phyloP scores from a whole-genome alignment of 1,284 basidiomycete genomes.

The Stygiomarasmius scandens region DNA sequence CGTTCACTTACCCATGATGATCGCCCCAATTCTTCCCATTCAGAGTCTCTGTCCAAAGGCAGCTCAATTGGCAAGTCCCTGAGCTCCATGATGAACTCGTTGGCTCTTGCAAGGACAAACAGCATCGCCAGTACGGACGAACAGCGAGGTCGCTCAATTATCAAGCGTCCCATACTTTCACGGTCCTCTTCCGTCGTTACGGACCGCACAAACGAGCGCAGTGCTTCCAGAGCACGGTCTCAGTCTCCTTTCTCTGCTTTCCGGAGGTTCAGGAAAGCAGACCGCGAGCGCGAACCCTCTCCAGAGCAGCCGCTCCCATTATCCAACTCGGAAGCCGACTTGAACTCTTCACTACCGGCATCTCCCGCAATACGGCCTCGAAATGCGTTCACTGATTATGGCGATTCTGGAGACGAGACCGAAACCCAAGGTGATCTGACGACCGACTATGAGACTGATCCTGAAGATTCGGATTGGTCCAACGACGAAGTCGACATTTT shows the following conservation, averaged over 20 bases:
- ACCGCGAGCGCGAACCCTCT: constrained; percentile 56
- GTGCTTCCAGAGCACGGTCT: constrained; percentile 61
- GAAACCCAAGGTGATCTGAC: constrained; percentile 49
- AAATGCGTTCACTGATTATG: constrained; percentile 55
- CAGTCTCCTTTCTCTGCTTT: constrained; percentile 68
- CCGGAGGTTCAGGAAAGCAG: constrained; percentile 50
- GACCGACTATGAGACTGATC: constrained; percentile 49
- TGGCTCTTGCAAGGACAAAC: constrained; percentile 54
- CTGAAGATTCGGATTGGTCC: constrained; percentile 53
- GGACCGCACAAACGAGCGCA: constrained; percentile 30
- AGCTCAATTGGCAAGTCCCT: constrained; percentile 65
- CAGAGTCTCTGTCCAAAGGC: constrained; percentile 20
- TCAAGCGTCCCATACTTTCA: constrained; percentile 38
- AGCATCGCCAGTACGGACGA: constrained; percentile 44
- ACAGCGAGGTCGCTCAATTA: constrained; percentile 55
- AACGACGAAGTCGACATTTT: constrained; percentile 59
- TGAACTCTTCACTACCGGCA: constrained; percentile 35
- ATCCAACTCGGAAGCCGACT: constrained; percentile 72
- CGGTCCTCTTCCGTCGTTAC: constrained; percentile 57
- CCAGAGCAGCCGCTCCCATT: constrained; percentile 75
- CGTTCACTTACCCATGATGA: background rate
- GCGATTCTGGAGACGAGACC: constrained; percentile 58
- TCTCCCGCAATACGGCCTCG: constrained; percentile 47
- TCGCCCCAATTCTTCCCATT: background rate
- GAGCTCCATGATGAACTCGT: constrained; percentile 70